These are phyloP conservation scores for Keithomyces neogunnii DNA, from an alignment of 2,329 filamentous ascomycete species.

Conservation along the genomic window DNA sequence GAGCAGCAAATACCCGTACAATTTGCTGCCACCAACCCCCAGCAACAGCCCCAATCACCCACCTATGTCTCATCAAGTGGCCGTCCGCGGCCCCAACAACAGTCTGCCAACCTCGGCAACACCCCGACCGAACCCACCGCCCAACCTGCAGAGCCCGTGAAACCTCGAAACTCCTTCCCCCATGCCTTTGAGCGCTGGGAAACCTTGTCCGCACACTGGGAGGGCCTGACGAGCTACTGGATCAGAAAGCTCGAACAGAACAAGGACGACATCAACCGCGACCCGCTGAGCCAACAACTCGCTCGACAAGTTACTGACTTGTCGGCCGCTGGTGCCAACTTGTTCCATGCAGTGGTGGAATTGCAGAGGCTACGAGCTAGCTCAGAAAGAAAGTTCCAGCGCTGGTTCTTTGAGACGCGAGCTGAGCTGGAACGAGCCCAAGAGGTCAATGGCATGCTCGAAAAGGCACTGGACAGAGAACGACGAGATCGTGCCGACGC, in stretches of 20 bases:
- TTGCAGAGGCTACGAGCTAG: constrained; percentile 87
- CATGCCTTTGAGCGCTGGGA: constrained; percentile 99
- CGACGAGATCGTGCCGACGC: constrained; percentile 60
- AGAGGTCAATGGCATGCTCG: constrained; percentile 75
- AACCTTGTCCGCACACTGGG: constrained; percentile 93
- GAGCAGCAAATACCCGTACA: constrained; percentile 9
- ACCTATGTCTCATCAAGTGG: constrained; percentile 2
- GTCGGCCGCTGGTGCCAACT: constrained; percentile 91
- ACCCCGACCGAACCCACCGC: constrained; percentile 9
- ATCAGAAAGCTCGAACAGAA: constrained; percentile 88
- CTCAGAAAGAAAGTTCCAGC: constrained; percentile 94
- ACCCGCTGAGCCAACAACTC: constrained; percentile 79
- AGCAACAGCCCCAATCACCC: constrained; percentile 3
- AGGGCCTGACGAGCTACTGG: constrained; percentile 95
- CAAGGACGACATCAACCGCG: constrained; percentile 71
- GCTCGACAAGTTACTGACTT: constrained; percentile 92
- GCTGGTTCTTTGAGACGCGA: constrained; percentile 96
- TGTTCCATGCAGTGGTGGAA: constrained; percentile 97
- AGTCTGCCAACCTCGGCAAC: neutral
- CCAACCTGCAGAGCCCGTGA: constrained; percentile 16
- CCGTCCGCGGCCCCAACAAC: constrained; percentile 11
- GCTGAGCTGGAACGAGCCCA: constrained; percentile 78
- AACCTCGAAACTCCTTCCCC: constrained; percentile 67
- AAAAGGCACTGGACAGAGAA: constrained; percentile 66
- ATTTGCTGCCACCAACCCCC: neutral